Base-by-base conservation (phyloP, 768 basidiomycete genomes). In the Termitomyces sp. region DNA sequence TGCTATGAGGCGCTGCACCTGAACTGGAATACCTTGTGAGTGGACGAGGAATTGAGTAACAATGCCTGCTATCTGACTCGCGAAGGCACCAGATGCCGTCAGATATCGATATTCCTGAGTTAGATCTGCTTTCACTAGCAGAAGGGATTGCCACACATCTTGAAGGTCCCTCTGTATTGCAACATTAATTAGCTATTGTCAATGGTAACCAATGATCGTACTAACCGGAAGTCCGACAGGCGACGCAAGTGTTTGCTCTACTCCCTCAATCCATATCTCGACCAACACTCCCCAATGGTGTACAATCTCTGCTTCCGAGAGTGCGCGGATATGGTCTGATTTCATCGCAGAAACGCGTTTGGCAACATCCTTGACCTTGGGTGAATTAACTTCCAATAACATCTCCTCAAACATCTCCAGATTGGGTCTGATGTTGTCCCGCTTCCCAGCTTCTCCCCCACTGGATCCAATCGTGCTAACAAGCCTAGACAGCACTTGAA, bases 61-160 rank as follows among this genome's bases (percentile, higher is more conserved):
- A 21, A 76, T 66, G 3, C 66, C 59, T 0, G 75, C 71, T 2
- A 78, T 61, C 44, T 63, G 68, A 16, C 60, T 66, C 16, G 76
- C 69, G 49, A 77, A 69, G 4, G 70, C 62, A 0, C 75, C 55
- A 17, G 72, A 58, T 3, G 75, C 59, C 1, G 74, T 70, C 12
- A 76, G 63, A 60, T 77, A 73, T 1, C 67, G 68, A 32, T 65
- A 65, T 21, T 66, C 73, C 54, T 79, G 74, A 0, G 75, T 73
- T 11, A 80, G 64, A 50, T 79, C 75, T 10, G 78, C 70, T 42
- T 76, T 78, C 17, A 70, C 77, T 25, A 84, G 75, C n/a, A 89
- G 68, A 17, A 88, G 73, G 0, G 80, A 76, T 59, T 81, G 75
- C 86, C 86, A 88, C 1, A 75, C 68, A 42, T 71, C 65, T 4